Base-by-base conservation (phyloP, 768 basidiomycete genomes). In the Saitozyma sp. region DNA sequence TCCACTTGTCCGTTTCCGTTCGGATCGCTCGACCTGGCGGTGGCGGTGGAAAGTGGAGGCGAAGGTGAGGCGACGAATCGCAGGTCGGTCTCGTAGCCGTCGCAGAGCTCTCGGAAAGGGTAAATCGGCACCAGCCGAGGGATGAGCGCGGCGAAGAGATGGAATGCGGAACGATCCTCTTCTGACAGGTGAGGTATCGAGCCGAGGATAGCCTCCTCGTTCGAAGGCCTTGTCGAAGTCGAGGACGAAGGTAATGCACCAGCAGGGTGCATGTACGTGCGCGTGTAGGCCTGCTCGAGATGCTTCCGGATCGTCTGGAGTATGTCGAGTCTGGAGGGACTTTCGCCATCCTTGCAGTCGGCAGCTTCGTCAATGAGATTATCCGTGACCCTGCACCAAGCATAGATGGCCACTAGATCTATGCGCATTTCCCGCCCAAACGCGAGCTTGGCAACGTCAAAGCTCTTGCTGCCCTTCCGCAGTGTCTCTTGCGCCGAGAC, bases 371-470 rank as follows among this genome's bases (percentile, higher is more conserved):
- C 76, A 16, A 78, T 72, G 50, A 78, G 57, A 46, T 78, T 64
- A 45, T 78, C 76, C 6, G 77, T 77, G 11, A 78, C 71, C 37
- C 77, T 49, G 53, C 74, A 76, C 77, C 77, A 78, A 38, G 74
- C 71, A 53, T 77, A 78, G 20, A 78, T 64, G 9, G 74, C 77
- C 17, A 78, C 66, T 48, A 78, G 62, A 1, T 70, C 74, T 37
- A 73, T 66, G 55, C 77, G 40, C 66, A 78, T 77, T 50, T 78
- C 77, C 54, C 77, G 59, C 17, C 66, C 69, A 66, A 75, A 78
- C 45, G 75, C 77, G 9, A 78, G 55, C 61, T 75, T 77, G 3
- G 75, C 77, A 58, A 75, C 66, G 10, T 72, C 71, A 50, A 78
- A 78, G 59, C 75, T 75, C 66, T 76, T 77, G 56, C 75, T 77